Evolutionary conservation across 495 filamentous ascomycete species (phyloP).

Genomic region (Penicillium fimorum): DNA sequence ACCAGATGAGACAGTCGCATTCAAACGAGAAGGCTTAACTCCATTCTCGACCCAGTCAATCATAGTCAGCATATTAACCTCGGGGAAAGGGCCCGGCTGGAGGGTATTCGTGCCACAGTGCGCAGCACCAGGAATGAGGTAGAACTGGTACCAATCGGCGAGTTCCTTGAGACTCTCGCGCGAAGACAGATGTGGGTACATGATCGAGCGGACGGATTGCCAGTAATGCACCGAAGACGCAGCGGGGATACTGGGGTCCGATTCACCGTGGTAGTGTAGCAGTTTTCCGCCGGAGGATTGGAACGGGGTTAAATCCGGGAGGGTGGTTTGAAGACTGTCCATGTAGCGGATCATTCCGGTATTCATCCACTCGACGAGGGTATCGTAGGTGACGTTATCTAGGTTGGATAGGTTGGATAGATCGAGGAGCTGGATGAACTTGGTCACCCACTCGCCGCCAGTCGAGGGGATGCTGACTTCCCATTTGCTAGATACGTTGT

Average conservation of each 20-base stretch:
- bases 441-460: constrained; percentile 29
- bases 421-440: constrained; percentile 28
- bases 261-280: constrained; percentile 52
- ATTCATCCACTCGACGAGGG: constrained; percentile 47
- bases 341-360: constrained; percentile 29
- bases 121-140: constrained; percentile 50
- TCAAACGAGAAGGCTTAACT: constrained; percentile 35
- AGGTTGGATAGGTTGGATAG: constrained; percentile 32
- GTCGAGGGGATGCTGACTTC: constrained; percentile 23
- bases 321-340: constrained; percentile 32
- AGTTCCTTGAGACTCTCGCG: constrained; percentile 38
- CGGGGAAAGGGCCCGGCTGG: constrained; percentile 46
- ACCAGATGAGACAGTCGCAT: constrained; percentile 30
- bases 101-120: constrained; percentile 45
- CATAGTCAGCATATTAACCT: constrained; percentile 39
- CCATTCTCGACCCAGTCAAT: constrained; percentile 55
- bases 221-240: constrained; percentile 48
- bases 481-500: constrained; percentile 21
- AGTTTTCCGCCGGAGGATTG: constrained; percentile 50
- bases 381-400: constrained; percentile 48
- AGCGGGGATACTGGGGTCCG: constrained; percentile 47
- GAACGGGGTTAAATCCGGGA: constrained; percentile 46
- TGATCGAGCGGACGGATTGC: constrained; percentile 49
- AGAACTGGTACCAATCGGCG: constrained; percentile 53
- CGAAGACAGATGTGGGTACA: constrained; percentile 44